phyloP scores from a whole-genome alignment of 108 stramenopile genomes.

The Cylindrotheca fusiformis region DNA sequence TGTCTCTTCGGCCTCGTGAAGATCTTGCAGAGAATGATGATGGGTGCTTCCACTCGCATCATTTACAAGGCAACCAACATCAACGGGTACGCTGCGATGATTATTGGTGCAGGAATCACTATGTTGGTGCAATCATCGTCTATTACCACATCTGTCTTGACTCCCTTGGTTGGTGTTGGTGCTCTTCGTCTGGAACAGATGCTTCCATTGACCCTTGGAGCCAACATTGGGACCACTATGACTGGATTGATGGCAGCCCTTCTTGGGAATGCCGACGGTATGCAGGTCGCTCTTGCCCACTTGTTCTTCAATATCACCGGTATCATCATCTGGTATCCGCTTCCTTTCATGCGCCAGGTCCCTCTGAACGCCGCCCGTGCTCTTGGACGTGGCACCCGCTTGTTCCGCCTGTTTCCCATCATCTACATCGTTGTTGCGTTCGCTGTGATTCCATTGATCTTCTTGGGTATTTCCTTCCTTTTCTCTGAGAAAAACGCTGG shows the following conservation, averaged over 20 bases:
- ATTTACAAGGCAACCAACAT: slow-evolving; percentile 86
- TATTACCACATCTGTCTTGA: slow-evolving; percentile 80
- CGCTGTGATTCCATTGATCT: slow-evolving; percentile 54
- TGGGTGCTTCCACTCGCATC: slow-evolving; percentile 65
- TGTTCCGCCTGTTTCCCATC: slow-evolving; percentile 59
- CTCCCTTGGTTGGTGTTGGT: slow-evolving; percentile 82
- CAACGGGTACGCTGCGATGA: slow-evolving; percentile 72
- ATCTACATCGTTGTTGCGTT: slow-evolving; percentile 71
- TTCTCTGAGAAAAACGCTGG: slow-evolving; percentile 54
- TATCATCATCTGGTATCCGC: slow-evolving; percentile 78
- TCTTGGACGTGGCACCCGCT: slow-evolving; percentile 60
- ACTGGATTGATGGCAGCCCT: slow-evolving; percentile 68
- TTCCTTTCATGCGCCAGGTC: slow-evolving; percentile 72
- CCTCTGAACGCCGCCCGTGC: slow-evolving; percentile 58
- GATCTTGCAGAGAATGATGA: slow-evolving; percentile 64
- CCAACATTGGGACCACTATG: slow-evolving; percentile 86
- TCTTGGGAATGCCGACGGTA: slow-evolving; percentile 35
- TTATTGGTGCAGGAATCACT: slow-evolving; percentile 72
- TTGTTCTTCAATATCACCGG: slow-evolving; percentile 86
- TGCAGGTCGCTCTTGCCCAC: slow-evolving; percentile 78
- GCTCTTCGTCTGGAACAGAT: slow-evolving; percentile 72
- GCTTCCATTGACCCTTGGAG: slow-evolving; percentile 84
- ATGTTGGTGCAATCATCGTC: slow-evolving; percentile 81
- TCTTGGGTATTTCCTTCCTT: slow-evolving; percentile 60
- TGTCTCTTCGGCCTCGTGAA: slow-evolving; percentile 76